These are phyloP conservation scores for Globisporangium cystogenes DNA, from an alignment of 352 stramenopile species.

Conservation along the genomic window DNA sequence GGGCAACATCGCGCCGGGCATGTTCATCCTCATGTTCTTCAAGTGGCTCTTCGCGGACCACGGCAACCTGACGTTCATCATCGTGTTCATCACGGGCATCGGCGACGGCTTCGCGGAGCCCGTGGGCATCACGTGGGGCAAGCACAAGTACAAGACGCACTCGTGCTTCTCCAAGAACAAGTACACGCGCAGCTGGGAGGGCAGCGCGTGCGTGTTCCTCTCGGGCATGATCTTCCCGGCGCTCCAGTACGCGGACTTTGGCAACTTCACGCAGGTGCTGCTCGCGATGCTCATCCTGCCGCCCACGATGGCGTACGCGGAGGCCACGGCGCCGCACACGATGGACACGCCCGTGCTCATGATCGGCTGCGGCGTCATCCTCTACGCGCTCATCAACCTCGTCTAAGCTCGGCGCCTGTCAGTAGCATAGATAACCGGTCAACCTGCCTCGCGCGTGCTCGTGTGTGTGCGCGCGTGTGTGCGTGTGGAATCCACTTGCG, in stretches of 20 bases:
- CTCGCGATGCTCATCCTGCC: conserved; percentile 73
- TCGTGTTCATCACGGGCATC: conserved; percentile 82
- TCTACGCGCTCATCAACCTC: conserved; percentile 55
- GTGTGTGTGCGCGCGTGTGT: not conserved
- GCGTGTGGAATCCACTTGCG: too few species aligned
- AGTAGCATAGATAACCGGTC: not conserved
- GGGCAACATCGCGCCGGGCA: conserved; percentile 51
- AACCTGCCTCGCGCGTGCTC: not conserved
- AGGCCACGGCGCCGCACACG: conserved; percentile 76
- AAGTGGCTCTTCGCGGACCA: conserved; percentile 74
- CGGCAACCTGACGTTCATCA: conserved; percentile 58
- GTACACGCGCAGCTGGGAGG: conserved; percentile 83
- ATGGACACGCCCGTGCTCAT: conserved; percentile 86
- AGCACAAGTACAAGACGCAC: conserved; percentile 84
- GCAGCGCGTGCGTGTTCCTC: conserved; percentile 73
- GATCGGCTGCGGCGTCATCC: conserved; percentile 63
- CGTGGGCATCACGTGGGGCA: conserved; percentile 73
- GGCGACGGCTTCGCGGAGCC: conserved; percentile 72
- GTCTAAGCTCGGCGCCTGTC: conserved; percentile 2
- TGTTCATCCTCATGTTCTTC: conserved; percentile 83
- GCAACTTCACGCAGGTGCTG: conserved; percentile 72
- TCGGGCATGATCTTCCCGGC: conserved; percentile 64
- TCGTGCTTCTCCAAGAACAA: conserved; percentile 80
- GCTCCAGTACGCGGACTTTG: conserved; percentile 63
- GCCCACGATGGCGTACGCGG: conserved; percentile 78